These are phyloP conservation scores for Yamadazyma mexicana DNA, from an alignment of 1,139 yeast species.

Conservation along the genomic window DNA sequence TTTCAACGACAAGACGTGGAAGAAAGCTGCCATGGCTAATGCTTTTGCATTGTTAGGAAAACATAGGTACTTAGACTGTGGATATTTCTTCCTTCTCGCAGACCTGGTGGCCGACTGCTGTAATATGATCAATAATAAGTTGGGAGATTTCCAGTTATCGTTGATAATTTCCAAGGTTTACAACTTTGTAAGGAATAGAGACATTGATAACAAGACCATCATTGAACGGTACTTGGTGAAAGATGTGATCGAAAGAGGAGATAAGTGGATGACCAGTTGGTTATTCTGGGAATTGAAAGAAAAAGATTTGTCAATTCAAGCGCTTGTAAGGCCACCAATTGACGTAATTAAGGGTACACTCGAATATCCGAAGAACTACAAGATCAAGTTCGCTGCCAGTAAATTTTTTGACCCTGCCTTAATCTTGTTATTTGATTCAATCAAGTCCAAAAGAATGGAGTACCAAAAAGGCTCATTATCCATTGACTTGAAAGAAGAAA, in stretches of 20 bases:
- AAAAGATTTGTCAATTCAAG: constrained; percentile 59
- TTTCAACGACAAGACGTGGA: constrained; percentile 74
- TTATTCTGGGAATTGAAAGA: constrained; percentile 67
- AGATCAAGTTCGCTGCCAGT: constrained; percentile 27
- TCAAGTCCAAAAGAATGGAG: constrained; percentile 45
- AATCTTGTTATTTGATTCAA: constrained; percentile 59
- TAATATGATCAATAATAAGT: constrained; percentile 65
- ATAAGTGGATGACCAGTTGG: constrained; percentile 85
- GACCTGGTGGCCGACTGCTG: constrained; percentile 76
- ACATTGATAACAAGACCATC: constrained; percentile 9
- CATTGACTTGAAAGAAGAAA: constrained; percentile 43
- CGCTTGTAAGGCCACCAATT: constrained; percentile 59
- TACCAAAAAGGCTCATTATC: constrained; percentile 9
- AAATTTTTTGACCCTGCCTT: constrained; percentile 79
- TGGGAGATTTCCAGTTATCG: constrained; percentile 71
- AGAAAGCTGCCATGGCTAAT: constrained; percentile 84
- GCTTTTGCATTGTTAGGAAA: constrained; percentile 89
- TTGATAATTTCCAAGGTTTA: constrained; percentile 78
- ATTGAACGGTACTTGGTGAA: constrained; percentile 58
- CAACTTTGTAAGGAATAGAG: constrained; percentile 23
- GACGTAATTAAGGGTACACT: constrained; percentile 34
- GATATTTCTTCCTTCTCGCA: constrained; percentile 84
- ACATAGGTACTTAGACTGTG: constrained; percentile 85
- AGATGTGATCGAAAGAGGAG: constrained; percentile 58
- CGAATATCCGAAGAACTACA: constrained; percentile 18